Base-by-base conservation (phyloP, 805 yeast species). In the Yarrowia osloensis region DNA sequence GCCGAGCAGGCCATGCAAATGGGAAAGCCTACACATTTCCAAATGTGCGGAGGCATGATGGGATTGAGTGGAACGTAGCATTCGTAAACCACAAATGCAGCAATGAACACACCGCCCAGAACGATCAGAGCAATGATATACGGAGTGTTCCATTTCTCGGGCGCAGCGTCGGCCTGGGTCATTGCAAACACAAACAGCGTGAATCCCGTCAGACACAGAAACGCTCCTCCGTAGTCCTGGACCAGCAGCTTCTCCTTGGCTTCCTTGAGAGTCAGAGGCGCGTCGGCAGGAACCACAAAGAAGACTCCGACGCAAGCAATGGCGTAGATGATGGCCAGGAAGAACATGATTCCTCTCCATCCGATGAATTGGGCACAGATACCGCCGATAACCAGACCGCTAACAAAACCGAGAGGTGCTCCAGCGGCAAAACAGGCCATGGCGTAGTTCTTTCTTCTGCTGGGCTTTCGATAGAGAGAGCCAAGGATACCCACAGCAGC, bases 401-500 rank as follows among this genome's bases (percentile, higher is more conserved):
- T 68, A 3, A 81, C 80, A 55, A 78, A 80, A 22, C 85, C 85
- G 5, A 80, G 71, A 1, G 85, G 85, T 1, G 84, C 84, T 6
- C 85, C 85, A 1, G 80, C 79, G 9, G 80, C 73, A 68, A 81
- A 80, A 35, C 77, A 72, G 42, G 83, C 80, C 79, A 81, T 74
- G 19, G 73, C 83, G 69, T 78, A 69, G 70, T 81, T 81, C 68
- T 81, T 81, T 40, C 84, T 69, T 42, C 70, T 69, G 0, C 82
- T 77, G 31, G 80, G 79, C 35, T 71, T 72, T 21, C 50, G 12
- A 67, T 82, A 82, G 4, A 75, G 73, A 4, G 82, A 73, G 0
- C 84, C 82, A 0, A 82, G 69, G 49, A 81, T 75, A 1, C 85
- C 85, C 7, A 82, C 83, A 37, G 82, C 79, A 5, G 85, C 80